Base-by-base conservation (phyloP, 2,329 filamentous ascomycete genomes). In the Camillea tinctor region DNA sequence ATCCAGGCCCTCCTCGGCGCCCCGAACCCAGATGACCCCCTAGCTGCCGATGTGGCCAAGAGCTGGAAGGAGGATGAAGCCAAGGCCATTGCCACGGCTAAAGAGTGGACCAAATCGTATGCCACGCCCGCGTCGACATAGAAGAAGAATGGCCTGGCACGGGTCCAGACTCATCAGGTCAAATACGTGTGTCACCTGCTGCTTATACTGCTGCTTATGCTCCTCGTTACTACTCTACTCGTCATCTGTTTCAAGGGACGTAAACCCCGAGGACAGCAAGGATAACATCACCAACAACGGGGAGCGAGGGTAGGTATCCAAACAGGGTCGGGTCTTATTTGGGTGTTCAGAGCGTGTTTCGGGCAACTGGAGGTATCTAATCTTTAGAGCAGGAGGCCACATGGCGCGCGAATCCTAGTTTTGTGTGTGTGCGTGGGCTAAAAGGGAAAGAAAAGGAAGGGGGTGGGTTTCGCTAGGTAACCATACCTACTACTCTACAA, bases 51-150 rank as follows among this genome's bases (percentile, higher is more conserved):
- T 67, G 95, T 99, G 50, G 95, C 95, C 40, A 96, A 98, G 81
- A 89, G 90, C 73, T 99, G 95, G 95, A 97, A 98, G 81, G 93
- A 98, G 72, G 89, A 99, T 72, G 92, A 98, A 77, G 88, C 88
- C 65, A 92, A 91, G 53, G 95, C 95, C 22, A 98, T 99, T 70
- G 88, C 90, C 66, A 98, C 93, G 7, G 94, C 94, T 17, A 89
- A 85, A 72, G 92, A 97, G 72, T 98, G 95, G 94, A 98, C 95
- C 13, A 83, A 84, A 74, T 88, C 89, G 69, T 92, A 95, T 74
- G 93, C 93, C 54, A 84, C 83, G 73, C 79, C 84, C 62, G 80
- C 68, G 23, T 68, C 62, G 52, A 67, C 76, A 54, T 71, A 68
- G 61, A 54, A 56, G 61, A 54, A 56, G 50, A 55, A 48, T 56